Conservation (phyloP, 169 alveolate species). For the Plasmodium inui region DNA sequence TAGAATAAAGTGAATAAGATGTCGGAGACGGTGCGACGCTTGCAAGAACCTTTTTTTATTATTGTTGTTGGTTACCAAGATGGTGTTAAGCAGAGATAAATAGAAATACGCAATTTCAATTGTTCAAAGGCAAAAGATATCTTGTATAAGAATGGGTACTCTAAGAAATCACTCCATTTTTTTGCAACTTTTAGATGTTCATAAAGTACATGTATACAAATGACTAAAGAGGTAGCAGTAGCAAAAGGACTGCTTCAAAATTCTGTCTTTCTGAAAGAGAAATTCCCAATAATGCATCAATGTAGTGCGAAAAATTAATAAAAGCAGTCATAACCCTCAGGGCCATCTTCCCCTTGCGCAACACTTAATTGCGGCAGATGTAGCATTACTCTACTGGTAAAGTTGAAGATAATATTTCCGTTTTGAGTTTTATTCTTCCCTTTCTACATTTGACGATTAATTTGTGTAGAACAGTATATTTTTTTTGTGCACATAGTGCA, state of each 20-base stretch:
- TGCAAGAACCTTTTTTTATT: background rate
- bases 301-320: background rate
- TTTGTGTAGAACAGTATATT: background rate
- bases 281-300: background rate
- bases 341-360: background rate
- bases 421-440: background rate
- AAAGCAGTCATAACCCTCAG: background rate
- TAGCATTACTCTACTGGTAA: background rate
- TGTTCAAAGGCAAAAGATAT: background rate
- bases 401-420: background rate
- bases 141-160: background rate
- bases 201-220: background rate
- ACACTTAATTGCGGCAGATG: background rate
- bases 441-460: background rate
- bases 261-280: background rate
- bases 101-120: background rate
- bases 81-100: background rate
- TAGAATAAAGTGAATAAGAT: background rate
- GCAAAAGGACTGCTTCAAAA: background rate
- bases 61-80: background rate
- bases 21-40: background rate
- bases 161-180: background rate
- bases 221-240: background rate
- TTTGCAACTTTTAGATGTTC: background rate
- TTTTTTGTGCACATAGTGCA: background rate